Conservation (phyloP, 169 alveolate genomes). For the Plasmodium knowlesi region DNA sequence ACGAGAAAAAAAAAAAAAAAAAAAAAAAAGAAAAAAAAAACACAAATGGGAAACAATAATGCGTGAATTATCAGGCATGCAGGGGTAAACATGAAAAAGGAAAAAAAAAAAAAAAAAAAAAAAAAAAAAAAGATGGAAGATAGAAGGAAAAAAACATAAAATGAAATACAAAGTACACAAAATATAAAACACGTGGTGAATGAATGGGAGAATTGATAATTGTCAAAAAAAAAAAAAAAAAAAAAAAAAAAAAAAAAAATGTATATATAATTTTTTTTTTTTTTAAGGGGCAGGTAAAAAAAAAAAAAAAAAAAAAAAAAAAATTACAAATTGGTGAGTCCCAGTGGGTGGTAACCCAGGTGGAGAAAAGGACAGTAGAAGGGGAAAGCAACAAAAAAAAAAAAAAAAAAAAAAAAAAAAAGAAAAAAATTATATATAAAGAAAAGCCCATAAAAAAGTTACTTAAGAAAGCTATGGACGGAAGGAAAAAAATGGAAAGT, state of each 20-base stretch:
- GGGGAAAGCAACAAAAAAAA: background rate
- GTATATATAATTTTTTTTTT: background rate
- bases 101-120: background rate
- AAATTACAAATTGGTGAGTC: background rate
- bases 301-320: too few species aligned
- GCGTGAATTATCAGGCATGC: too few species aligned
- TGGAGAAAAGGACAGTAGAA: background rate
- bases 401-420: too few species aligned
- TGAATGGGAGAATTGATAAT: background rate
- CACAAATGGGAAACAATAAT: background rate
- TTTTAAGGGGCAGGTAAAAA: background rate
- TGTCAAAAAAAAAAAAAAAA: background rate
- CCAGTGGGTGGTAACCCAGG: background rate
- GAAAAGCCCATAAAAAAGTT: background rate
- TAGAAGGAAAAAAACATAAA: background rate
- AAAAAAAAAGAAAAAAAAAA: background rate
- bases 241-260: too few species aligned
- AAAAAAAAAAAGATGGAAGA: background rate
- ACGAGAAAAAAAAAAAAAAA: background rate
- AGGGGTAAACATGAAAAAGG: background rate
- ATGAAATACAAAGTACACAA: background rate
- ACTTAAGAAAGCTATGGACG: background rate
- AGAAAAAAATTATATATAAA: too few species aligned
- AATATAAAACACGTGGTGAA: background rate
- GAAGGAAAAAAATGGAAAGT: background rate